Evolutionary conservation across 2,329 filamentous ascomycete species (phyloP).

Genomic region (Chaetomium globosum): DNA sequence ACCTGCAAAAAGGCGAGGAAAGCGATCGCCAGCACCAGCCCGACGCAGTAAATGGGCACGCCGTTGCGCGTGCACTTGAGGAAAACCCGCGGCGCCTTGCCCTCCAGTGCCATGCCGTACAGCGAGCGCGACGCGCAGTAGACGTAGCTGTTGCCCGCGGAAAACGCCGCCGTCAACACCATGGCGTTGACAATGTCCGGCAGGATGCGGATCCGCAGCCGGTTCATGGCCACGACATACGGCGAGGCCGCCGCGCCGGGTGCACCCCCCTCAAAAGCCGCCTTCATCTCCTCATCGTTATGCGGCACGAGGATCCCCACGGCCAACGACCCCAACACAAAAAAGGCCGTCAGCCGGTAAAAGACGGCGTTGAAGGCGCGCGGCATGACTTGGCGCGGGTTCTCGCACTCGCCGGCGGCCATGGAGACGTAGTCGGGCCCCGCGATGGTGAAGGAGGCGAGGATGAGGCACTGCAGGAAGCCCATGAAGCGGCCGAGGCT

Average conservation of each 20-base stretch:
- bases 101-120: slow-evolving; percentile 54
- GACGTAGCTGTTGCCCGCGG: slow-evolving; percentile 53
- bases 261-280: slow-evolving; percentile 54
- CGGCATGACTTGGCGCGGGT: slow-evolving; percentile 66
- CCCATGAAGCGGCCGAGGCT: slow-evolving; percentile 72
- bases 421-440: slow-evolving; percentile 67
- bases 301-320: slow-evolving; percentile 63
- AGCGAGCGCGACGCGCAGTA: slow-evolving; percentile 56
- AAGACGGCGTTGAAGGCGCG: slow-evolving; percentile 73
- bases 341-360: slow-evolving; percentile 71
- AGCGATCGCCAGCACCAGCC: slow-evolving; percentile 41
- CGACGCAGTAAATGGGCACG: slow-evolving; percentile 48
- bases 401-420: slow-evolving; percentile 61
- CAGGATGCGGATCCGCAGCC: slow-evolving; percentile 51
- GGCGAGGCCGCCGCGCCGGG: slow-evolving; percentile 54
- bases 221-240: slow-evolving; percentile 50
- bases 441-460: slow-evolving; percentile 68
- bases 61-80: slow-evolving; percentile 47
- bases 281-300: slow-evolving; percentile 56
- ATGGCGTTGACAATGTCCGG: slow-evolving; percentile 64
- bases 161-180: slow-evolving; percentile 41
- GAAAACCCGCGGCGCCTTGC: slow-evolving; percentile 51
- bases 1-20: slow-evolving; percentile 47
- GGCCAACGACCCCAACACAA: slow-evolving; percentile 67
- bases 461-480: slow-evolving; percentile 73